These are phyloP conservation scores for Rhodotorula sp. DNA, from an alignment of 1,284 basidiomycete genomes.

Conservation along the genomic window DNA sequence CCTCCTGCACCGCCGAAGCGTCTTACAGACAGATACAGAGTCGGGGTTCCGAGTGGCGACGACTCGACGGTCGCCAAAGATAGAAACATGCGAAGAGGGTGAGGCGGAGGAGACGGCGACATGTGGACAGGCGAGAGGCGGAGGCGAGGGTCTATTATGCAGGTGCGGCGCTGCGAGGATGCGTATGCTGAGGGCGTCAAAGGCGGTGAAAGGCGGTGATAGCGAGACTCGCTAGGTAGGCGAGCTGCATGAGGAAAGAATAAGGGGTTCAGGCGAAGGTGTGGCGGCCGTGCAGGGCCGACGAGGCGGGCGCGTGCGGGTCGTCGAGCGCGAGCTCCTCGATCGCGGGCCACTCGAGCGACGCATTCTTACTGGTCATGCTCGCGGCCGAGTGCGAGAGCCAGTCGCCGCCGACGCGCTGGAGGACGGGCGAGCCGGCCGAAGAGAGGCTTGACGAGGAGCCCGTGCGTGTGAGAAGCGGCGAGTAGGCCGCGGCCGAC, in stretches of 20 bases:
- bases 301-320: not conserved
- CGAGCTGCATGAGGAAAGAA: not conserved
- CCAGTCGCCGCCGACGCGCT: slow-evolving; percentile 36
- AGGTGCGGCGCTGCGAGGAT: not conserved
- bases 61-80: not conserved
- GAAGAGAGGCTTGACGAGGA: slow-evolving; percentile 31
- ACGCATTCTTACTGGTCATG: not conserved
- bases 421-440: slow-evolving; percentile 24
- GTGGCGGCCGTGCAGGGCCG: not conserved
- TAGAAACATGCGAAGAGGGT: not conserved
- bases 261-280: not conserved
- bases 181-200: not conserved
- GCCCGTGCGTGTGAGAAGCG: slow-evolving; percentile 17
- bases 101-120: not conserved
- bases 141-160: slow-evolving; percentile 2
- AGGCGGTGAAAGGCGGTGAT: not conserved
- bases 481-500: slow-evolving; percentile 16
- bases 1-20: slow-evolving; percentile 1
- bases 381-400: slow-evolving; percentile 2
- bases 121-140: not conserved
- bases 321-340: slow-evolving; percentile 29
- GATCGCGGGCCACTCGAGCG: slow-evolving; percentile 29
- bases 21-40: not conserved
- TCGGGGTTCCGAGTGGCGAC: not conserved
- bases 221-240: not conserved